Percentiles rank a stretch among this genome's conserved stretches.
These are phyloP conservation scores for Ophiostoma fasciatum DNA, from an alignment of 2,329 filamentous ascomycete species.

Conservation along the genomic window DNA sequence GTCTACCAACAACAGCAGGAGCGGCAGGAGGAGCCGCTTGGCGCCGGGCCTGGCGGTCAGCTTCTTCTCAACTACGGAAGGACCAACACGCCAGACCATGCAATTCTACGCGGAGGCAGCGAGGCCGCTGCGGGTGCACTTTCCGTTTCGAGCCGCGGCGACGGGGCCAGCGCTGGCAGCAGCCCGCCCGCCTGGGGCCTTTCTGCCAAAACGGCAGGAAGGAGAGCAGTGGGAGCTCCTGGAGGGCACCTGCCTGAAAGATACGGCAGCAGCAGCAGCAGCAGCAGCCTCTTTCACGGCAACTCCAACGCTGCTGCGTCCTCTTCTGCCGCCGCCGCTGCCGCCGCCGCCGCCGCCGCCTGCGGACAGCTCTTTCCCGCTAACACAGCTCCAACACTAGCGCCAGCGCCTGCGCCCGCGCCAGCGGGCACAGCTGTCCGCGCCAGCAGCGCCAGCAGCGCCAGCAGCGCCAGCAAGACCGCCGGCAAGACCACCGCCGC, in stretches of 20 bases:
- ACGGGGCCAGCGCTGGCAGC: too few species aligned
- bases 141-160: background rate
- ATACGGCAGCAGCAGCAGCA: background rate
- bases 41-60: background rate
- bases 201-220: too few species aligned
- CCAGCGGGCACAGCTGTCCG: background rate
- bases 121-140: background rate
- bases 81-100: background rate
- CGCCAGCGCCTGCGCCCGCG: background rate
- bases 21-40: constrained; percentile 6
- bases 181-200: too few species aligned
- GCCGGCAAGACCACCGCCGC: background rate
- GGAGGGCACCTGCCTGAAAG: too few species aligned
- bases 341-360: background rate
- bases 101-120: background rate
- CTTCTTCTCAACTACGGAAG: background rate
- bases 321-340: too few species aligned
- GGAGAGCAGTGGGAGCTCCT: too few species aligned
- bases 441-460: background rate
- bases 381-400: too few species aligned
- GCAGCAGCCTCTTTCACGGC: too few species aligned
- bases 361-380: background rate
- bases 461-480: background rate
- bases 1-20: constrained; percentile 9
- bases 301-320: too few species aligned